Evolutionary conservation across 2,329 filamentous ascomycete genomes (phyloP), one percentile per base, ranked within the genome.

Genomic region (Eurotiales sp.): DNA sequence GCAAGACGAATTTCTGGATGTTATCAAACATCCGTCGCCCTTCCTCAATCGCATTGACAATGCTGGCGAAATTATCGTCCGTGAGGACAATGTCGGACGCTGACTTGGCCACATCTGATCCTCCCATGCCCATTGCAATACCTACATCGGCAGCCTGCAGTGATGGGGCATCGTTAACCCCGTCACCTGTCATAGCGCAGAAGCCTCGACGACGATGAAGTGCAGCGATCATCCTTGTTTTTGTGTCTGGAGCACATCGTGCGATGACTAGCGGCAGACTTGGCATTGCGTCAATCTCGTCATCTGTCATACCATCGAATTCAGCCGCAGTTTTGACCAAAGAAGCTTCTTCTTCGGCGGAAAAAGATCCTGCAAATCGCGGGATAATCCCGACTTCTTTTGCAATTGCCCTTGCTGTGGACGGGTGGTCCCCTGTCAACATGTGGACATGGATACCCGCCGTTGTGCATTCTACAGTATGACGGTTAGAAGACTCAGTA

Each of bases 141-240:
- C 88, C 89, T 5, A 95, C 88, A 63, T 95, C 90, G 2, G 88
- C 86, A 40, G 82, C 80, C 59, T 88, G 88, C 29, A 95, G 77
- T 4, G 87, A 90, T 0, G 89, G 89, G 2, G 87, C 87, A 64
- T 95, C 89, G 64, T 95, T 95, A 56, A 93, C 89, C 42, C 89
- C 89, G 60, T 95, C 89, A 53, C 89, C 89, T 15, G 88, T 93
- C 88, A 95, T 93, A 53, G 88, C 88, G 67, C 86, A 88, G 68
- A 87, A 92, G 17, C 81, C 80, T 19, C 81, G 78, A 36, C 89
- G 85, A 14, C 90, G 83, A 58, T 91, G 87, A 14, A 95, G 80
- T 5, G 90, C 89, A 59, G 91, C 88, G 46, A 95, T 91, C 89
- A 95, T 95, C 53, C 88, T 84, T 4, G 90, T 89, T 72, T 95